Percentiles rank a stretch among this genome's conserved stretches.
phyloP scores from a whole-genome alignment of 148 eudicot genomes.

The Polygonum aviculare region DNA sequence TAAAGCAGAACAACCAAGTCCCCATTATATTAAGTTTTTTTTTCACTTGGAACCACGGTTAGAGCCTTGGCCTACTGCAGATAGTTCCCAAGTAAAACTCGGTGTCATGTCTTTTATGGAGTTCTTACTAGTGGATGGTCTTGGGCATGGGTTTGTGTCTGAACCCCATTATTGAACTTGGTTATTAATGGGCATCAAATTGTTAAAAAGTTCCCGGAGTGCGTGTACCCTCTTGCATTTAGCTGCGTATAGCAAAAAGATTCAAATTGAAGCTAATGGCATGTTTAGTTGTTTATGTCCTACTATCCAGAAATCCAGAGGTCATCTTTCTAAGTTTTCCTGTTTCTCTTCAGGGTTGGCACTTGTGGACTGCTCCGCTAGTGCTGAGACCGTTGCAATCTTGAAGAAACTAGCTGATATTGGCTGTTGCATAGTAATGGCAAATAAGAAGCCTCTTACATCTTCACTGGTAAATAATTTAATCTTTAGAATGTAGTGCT shows the following conservation, averaged over 20 bases:
- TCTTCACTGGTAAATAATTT: slow-evolving; percentile 54
- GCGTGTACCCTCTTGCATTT: not conserved
- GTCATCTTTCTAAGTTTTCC: not conserved
- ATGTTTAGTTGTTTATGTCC: not conserved
- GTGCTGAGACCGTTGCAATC: slow-evolving; percentile 62
- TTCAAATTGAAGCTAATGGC: not conserved
- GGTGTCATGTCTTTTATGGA: not conserved
- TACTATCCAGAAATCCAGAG: not conserved
- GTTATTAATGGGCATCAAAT: not conserved
- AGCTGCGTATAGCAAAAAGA: not conserved
- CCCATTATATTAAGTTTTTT: not conserved
- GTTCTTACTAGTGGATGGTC: not conserved
- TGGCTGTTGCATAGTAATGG: slow-evolving; percentile 77
- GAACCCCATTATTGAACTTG: not conserved
- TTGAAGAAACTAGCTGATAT: slow-evolving; percentile 43
- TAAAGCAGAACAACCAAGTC: not conserved
- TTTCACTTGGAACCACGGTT: not conserved
- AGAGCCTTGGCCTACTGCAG: not conserved
- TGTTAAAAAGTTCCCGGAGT: not conserved
- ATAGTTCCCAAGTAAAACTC: not conserved
- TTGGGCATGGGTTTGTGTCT: not conserved
- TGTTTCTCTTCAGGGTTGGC: slow-evolving; percentile 48
- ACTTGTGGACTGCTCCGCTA: slow-evolving; percentile 89
- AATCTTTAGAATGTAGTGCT: not conserved
- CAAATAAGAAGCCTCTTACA: slow-evolving; percentile 94